Conservation (phyloP, 106 monocot genomes). For the Phalaenopsis aphrodite region DNA sequence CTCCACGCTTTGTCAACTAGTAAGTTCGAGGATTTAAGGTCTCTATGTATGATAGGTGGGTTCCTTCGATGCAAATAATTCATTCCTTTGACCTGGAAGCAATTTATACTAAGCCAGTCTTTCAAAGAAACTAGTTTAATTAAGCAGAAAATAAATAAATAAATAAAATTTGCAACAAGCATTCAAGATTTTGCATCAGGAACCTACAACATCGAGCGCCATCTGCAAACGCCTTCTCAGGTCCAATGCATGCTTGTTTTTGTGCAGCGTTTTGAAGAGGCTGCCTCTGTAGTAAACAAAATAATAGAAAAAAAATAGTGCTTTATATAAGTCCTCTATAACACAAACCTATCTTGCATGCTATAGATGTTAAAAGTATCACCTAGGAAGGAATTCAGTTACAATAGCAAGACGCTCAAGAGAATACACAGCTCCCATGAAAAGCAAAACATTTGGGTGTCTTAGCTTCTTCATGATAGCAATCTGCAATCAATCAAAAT, state of each 20-base stretch:
- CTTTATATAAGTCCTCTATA: background rate
- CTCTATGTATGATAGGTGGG: slow-evolving; percentile 40
- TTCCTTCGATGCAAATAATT: slow-evolving; percentile 41
- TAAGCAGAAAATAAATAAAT: background rate
- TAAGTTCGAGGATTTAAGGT: slow-evolving; percentile 37
- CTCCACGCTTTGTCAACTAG: slow-evolving; percentile 38
- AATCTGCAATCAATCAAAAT: slow-evolving; percentile 17
- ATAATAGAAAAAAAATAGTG: background rate
- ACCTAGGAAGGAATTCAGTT: slow-evolving; percentile 26
- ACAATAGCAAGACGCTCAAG: slow-evolving; percentile 22
- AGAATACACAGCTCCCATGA: slow-evolving; percentile 32
- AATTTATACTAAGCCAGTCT: background rate
- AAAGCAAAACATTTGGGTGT: slow-evolving; percentile 29
- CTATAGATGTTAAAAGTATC: background rate
- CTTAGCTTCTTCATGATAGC: slow-evolving; percentile 36
- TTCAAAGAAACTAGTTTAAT: background rate
- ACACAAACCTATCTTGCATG: background rate
- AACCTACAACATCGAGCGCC: slow-evolving; percentile 43
- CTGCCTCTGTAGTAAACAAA: slow-evolving; percentile 21
- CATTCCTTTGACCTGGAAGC: slow-evolving; percentile 33
- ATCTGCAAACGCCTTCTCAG: slow-evolving; percentile 23
- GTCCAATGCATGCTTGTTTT: slow-evolving; percentile 21
- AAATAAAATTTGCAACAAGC: background rate
- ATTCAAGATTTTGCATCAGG: slow-evolving; percentile 9
- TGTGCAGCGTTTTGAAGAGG: slow-evolving; percentile 25